These are phyloP conservation scores for Diddensiella santjacobensis DNA, from an alignment of 805 yeast species.

Conservation along the genomic window DNA sequence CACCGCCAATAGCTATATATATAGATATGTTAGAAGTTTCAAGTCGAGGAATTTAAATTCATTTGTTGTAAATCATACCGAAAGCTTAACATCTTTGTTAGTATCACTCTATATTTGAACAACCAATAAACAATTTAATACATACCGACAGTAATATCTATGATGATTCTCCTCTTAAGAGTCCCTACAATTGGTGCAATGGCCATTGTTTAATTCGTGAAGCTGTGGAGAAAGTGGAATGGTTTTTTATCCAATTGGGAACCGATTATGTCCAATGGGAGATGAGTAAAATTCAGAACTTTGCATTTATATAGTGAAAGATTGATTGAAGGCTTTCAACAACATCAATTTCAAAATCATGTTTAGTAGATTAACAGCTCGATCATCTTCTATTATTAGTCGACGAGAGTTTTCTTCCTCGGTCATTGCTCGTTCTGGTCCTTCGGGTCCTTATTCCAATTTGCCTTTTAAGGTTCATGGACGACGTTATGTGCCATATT, in stretches of 20 bases:
- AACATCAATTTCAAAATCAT: slow-evolving; percentile 7
- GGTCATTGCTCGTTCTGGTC: slow-evolving; percentile 37
- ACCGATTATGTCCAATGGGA: not conserved
- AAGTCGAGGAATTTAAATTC: too few relatives aligned
- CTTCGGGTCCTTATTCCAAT: slow-evolving; percentile 86
- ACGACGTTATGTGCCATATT: slow-evolving; percentile 81
- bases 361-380: slow-evolving; percentile 15
- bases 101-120: not conserved
- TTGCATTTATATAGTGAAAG: too few relatives aligned
- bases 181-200: slow-evolving; percentile 86
- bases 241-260: not conserved
- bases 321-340: too few relatives aligned
- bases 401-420: slow-evolving; percentile 34
- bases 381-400: slow-evolving; percentile 21
- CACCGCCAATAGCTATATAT: slow-evolving; percentile 49
- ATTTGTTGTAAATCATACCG: too few relatives aligned
- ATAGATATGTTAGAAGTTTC: too few relatives aligned
- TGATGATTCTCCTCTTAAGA: slow-evolving; percentile 72
- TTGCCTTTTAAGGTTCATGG: slow-evolving; percentile 91
- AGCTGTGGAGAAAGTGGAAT: slow-evolving; percentile 3
- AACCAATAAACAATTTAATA: slow-evolving; percentile 18
- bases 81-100: not conserved
- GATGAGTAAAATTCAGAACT: slow-evolving; percentile 1
- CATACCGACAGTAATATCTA: slow-evolving; percentile 73
- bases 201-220: slow-evolving; percentile 16